Evolutionary conservation across 495 filamentous ascomycete species (phyloP), one percentile per base, ranked within the genome.

Genomic region (Sporormia fimetaria): DNA sequence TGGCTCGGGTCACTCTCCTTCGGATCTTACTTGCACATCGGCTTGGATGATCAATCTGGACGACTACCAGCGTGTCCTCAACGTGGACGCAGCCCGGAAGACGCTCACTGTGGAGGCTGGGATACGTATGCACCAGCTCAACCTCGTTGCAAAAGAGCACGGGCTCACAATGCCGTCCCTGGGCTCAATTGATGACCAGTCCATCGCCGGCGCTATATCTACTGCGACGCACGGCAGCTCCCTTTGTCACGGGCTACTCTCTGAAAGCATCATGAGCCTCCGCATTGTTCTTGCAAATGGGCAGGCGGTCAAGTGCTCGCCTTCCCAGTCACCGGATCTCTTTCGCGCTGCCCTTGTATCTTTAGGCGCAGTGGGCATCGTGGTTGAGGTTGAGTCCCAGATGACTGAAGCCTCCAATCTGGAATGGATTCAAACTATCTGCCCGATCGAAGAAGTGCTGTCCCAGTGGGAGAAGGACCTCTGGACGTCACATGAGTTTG

Each of bases 1-100:
- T 18, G 90, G 90, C 22, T 87, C 78, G 39, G 83, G 76, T 34
- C 90, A 98, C 63, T 95, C 87, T 26, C 90, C 90, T 12, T 88
- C 78, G 49, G 81, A 90, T 51, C 61, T 98, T 28, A 96, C 90
- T 17, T 94, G 86, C 63, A 94, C 88, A 17, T 90, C 85, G 0
- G 79, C 80, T 11, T 98, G 90, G 90, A 76, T 95, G 53, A 69
- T 96, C 46, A 96, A 94, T 53, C 76, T 98, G 10, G 88, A 96
- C 65, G 63, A 75, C 49, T 87, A 81, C 68, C 76, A 73, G 59
- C 66, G 69, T 21, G 72, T 95, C 25, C 50, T 92, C 30, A 63
- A 74, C 9, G 65, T 93, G 32, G 75, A 88, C 44, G 59, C 57
- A 23, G 65, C 70, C 14, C 79, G 67, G 9, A 67, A 76, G 23